A percentile compares a stretch with the other conserved stretches of the same genome.
phyloP scores from a whole-genome alignment of 1,139 yeast species.

The Candida freyschussii region DNA sequence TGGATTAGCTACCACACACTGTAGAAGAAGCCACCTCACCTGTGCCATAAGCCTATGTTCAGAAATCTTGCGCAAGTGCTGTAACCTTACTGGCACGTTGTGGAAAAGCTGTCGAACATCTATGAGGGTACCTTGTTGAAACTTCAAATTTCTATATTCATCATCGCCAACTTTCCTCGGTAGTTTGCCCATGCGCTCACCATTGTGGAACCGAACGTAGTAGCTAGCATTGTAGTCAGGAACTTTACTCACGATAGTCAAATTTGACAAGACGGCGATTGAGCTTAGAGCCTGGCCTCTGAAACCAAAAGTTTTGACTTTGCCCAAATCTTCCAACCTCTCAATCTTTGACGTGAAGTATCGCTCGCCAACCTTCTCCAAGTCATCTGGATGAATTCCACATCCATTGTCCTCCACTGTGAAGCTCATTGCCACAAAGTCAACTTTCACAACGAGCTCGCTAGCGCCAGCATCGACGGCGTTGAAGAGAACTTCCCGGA shows the following conservation, averaged over 20 bases:
- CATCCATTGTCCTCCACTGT: constrained; percentile 48
- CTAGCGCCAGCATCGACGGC: constrained; percentile 54
- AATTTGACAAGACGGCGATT: constrained; percentile 33
- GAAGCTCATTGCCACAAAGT: constrained; percentile 36
- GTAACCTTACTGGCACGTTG: constrained; percentile 54
- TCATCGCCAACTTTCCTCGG: constrained; percentile 9
- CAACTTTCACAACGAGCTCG: constrained; percentile 35
- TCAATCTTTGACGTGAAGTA: constrained; percentile 45
- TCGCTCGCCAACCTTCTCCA: constrained; percentile 36
- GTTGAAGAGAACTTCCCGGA: constrained; percentile 44
- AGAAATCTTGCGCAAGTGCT: constrained; percentile 25
- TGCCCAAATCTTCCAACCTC: constrained; percentile 26
- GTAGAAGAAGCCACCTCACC: constrained; percentile 34
- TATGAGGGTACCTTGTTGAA: constrained; percentile 47
- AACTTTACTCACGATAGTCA: constrained; percentile 36
- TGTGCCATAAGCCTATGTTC: constrained; percentile 26
- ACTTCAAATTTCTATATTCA: constrained; percentile 2
- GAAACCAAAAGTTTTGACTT: constrained; percentile 31
- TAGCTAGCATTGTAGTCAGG: constrained; percentile 21
- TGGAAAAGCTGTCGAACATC: constrained; percentile 45
- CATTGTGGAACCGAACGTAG: constrained; percentile 8
- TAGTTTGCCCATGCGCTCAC: constrained; percentile 9
- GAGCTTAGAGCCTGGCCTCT: constrained; percentile 46
- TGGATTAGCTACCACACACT: constrained; percentile 32
- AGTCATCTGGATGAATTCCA: constrained; percentile 50